Conservation (phyloP, 805 yeast genomes). For the Lachancea sp. region DNA sequence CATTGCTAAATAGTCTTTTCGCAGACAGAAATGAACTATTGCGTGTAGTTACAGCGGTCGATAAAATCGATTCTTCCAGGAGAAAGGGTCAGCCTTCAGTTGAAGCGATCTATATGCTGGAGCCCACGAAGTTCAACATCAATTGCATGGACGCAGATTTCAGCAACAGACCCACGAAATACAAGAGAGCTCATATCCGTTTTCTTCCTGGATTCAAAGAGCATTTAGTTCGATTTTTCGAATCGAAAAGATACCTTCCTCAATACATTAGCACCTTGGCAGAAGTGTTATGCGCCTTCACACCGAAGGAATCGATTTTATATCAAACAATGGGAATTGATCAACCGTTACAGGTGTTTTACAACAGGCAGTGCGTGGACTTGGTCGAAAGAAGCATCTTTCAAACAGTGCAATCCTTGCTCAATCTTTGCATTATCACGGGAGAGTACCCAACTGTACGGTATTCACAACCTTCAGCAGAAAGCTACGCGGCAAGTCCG, state of each 20-base stretch:
- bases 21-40: conserved; percentile 38
- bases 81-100: conserved; percentile 58
- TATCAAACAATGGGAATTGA: conserved; percentile 58
- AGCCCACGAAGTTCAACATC: conserved; percentile 59
- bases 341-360: conserved; percentile 65
- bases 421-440: conserved; percentile 65
- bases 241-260: conserved; percentile 27
- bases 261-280: conserved; percentile 30
- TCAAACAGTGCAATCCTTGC: conserved; percentile 55
- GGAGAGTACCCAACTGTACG: conserved; percentile 88
- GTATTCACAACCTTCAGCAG: conserved; percentile 50
- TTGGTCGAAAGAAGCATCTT: conserved; percentile 53
- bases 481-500: conserved; percentile 41
- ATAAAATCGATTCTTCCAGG: conserved; percentile 47
- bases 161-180: conserved; percentile 57
- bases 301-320: conserved; percentile 64
- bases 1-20: conserved; percentile 43
- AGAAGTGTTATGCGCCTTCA: conserved; percentile 43
- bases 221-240: conserved; percentile 27
- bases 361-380: conserved; percentile 56
- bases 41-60: conserved; percentile 56
- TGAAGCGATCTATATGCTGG: conserved; percentile 75
- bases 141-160: conserved; percentile 78
- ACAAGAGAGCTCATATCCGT: conserved; percentile 65
- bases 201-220: conserved; percentile 55